These are phyloP conservation scores for Cryphonectria carpinicola DNA, from an alignment of 2,329 filamentous ascomycete species.

Conservation along the genomic window DNA sequence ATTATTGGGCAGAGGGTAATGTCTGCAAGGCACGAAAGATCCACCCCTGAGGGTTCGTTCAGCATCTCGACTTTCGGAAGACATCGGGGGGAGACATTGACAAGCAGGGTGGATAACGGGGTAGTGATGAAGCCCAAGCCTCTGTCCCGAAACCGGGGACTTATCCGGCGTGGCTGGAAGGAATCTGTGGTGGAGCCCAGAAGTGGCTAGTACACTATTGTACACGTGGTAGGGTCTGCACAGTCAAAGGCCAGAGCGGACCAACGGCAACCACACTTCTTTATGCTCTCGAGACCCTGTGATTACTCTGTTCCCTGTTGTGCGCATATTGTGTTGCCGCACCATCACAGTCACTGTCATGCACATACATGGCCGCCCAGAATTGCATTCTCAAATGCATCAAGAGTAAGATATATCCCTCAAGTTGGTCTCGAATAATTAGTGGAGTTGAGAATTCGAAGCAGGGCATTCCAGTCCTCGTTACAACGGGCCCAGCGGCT, in stretches of 20 bases:
- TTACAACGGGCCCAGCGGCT: neutral
- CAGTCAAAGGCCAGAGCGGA: no score
- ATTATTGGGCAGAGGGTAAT: conserved; percentile 14
- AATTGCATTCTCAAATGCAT: neutral
- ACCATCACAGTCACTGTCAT: neutral
- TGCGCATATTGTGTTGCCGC: neutral
- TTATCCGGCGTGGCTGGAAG: neutral
- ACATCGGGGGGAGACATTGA: neutral
- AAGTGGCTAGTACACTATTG: neutral
- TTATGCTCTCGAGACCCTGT: neutral
- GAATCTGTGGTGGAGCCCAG: neutral
- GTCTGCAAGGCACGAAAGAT: conserved; percentile 20
- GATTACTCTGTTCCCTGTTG: neutral
- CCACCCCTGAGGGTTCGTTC: neutral
- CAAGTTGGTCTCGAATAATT: neutral
- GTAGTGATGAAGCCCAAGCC: neutral
- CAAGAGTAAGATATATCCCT: neutral
- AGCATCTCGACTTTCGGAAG: neutral
- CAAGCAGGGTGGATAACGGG: neutral
- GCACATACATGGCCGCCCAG: neutral
- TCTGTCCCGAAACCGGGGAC: neutral
- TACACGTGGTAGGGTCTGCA: neutral
- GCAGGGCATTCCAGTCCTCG: neutral
- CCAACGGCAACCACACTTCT: neutral
- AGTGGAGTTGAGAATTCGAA: neutral